Evolutionary conservation across 1,284 basidiomycete genomes (phyloP).

Genomic region (Sanghuangporus baumii): DNA sequence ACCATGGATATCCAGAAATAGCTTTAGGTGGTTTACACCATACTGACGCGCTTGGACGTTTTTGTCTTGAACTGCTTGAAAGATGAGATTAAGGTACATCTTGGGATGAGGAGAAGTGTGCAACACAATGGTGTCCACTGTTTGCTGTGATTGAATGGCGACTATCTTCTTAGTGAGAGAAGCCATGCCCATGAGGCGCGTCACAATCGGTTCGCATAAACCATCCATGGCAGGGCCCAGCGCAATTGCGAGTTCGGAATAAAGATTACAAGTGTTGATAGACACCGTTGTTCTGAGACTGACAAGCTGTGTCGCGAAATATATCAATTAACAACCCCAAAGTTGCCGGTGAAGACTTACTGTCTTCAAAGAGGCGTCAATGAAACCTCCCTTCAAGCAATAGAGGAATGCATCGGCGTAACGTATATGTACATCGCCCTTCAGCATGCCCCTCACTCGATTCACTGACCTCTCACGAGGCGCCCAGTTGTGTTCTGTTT

Average conservation of each 20-base stretch:
- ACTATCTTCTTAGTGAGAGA: slow-evolving; percentile 94
- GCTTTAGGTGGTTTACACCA: slow-evolving; percentile 61
- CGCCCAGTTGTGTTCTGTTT: slow-evolving; percentile 96
- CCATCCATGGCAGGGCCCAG: slow-evolving; percentile 74
- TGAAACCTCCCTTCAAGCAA: slow-evolving; percentile 70
- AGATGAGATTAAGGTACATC: slow-evolving; percentile 66
- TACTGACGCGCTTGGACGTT: slow-evolving; percentile 75
- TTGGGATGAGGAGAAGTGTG: slow-evolving; percentile 73
- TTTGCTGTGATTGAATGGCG: slow-evolving; percentile 80
- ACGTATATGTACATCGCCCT: slow-evolving; percentile 71
- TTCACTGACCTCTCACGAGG: slow-evolving; percentile 75
- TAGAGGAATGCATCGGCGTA: slow-evolving; percentile 72
- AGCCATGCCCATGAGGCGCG: slow-evolving; percentile 80
- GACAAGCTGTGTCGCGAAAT: slow-evolving; percentile 47
- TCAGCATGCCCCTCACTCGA: slow-evolving; percentile 88
- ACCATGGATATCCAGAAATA: slow-evolving; percentile 69
- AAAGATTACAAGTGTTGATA: slow-evolving; percentile 73
- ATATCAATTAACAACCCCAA: slow-evolving; percentile 14
- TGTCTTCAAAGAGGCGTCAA: slow-evolving; percentile 83
- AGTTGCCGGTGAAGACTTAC: slow-evolving; percentile 40
- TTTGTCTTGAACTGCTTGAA: slow-evolving; percentile 77
- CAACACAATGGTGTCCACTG: slow-evolving; percentile 63
- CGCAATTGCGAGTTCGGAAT: slow-evolving; percentile 67
- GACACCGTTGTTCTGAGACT: slow-evolving; percentile 93
- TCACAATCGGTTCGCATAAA: slow-evolving; percentile 71